Evolutionary conservation across 345 rosid species (phyloP).

Genomic region (Geranium brycei): DNA sequence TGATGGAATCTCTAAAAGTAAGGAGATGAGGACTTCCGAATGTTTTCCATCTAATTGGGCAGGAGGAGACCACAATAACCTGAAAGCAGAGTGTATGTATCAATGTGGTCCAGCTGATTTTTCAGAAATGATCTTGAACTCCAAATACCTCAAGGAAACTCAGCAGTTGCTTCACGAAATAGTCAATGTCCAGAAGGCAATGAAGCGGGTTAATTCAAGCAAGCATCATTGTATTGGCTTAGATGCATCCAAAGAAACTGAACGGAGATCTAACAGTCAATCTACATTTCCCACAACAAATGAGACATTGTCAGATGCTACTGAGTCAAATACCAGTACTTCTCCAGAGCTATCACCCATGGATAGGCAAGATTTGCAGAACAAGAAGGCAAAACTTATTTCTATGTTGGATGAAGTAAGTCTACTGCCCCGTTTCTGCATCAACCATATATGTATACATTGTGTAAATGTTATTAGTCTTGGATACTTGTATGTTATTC

Average conservation of each 20-base stretch:
- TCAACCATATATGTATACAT: not conserved
- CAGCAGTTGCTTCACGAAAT: slow-evolving; percentile 79
- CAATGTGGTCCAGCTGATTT: slow-evolving; percentile 21
- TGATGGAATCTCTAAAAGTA: not conserved
- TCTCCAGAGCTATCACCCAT: slow-evolving; percentile 53
- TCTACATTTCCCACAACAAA: slow-evolving; percentile 6
- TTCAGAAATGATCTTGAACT: slow-evolving; percentile 26
- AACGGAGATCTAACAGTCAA: slow-evolving; percentile 23
- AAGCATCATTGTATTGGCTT: not conserved
- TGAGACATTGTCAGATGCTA: slow-evolving; percentile 18
- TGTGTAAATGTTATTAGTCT: not conserved
- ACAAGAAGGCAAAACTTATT: slow-evolving; percentile 70
- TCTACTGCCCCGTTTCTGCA: slow-evolving; percentile 14
- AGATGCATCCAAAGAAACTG: slow-evolving; percentile 27
- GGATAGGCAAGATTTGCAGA: slow-evolving; percentile 77
- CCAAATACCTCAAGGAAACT: slow-evolving; percentile 63
- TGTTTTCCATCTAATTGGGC: no score
- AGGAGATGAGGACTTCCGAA: no score
- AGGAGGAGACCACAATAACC: slow-evolving; percentile 15
- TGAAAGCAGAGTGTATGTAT: slow-evolving; percentile 17
- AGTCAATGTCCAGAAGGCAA: slow-evolving; percentile 55
- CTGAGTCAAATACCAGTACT: slow-evolving; percentile 25
- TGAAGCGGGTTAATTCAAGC: slow-evolving; percentile 24
- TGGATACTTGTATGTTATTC: not conserved
- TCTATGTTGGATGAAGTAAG: slow-evolving; percentile 88